These are phyloP conservation scores for Asparagopsis taxiformis DNA, from an alignment of 31 red algal species.

Conservation along the genomic window DNA sequence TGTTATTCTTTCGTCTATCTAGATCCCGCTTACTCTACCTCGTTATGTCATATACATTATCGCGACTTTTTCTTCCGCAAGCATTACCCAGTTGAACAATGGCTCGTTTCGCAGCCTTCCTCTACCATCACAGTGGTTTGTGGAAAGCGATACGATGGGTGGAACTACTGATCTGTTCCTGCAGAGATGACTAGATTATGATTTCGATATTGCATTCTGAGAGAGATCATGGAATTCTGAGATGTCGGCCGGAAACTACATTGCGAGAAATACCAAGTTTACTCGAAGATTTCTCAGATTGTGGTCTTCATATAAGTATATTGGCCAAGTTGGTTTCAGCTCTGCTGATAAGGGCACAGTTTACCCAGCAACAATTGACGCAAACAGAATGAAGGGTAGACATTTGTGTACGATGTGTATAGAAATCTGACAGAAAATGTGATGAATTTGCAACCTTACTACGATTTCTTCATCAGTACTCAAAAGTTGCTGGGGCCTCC, in stretches of 20 bases:
- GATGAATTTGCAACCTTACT: background rate
- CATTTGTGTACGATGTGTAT: conserved; percentile 5
- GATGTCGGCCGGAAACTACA: conserved; percentile 17
- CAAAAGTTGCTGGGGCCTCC: conserved; percentile 1
- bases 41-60: background rate
- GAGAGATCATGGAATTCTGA: conserved; percentile 26
- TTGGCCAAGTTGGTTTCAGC: conserved; percentile 1
- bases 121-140: background rate
- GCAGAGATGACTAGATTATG: conserved; percentile 2
- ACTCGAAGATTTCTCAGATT: background rate
- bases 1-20: background rate
- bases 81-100: conserved; percentile 13
- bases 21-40: background rate
- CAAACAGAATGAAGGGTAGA: background rate
- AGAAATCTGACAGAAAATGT: background rate
- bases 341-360: conserved; percentile 7
- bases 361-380: conserved; percentile 2
- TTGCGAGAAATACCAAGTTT: conserved; percentile 15
- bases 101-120: background rate
- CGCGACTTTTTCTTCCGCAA: conserved; percentile 10
- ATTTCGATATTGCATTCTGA: conserved; percentile 21
- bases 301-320: conserved; percentile 3
- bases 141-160: conserved; percentile 13
- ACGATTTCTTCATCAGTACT: background rate
- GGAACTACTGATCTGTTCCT: conserved; percentile 1